Conservation (phyloP, 768 basidiomycete genomes). For the Calocybe cyanea region DNA sequence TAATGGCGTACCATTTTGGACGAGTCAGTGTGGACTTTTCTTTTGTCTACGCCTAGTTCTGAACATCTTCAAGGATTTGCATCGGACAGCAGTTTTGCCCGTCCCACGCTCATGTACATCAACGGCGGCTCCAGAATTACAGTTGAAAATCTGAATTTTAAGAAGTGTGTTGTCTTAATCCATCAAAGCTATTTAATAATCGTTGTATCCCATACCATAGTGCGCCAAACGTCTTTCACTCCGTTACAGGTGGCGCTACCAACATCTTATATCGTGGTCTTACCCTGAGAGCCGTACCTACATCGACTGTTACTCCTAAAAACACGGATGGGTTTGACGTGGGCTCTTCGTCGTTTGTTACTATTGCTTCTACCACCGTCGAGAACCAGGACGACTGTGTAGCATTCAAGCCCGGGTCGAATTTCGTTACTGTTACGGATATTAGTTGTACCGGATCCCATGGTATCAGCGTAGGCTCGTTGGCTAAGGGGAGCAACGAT, state of each 20-base stretch:
- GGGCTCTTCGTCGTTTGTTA: slow-evolving; percentile 23
- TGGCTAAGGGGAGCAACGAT: slow-evolving; percentile 17
- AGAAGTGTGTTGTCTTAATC: slow-evolving; percentile 17
- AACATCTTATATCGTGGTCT: slow-evolving; percentile 23
- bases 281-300: slow-evolving; percentile 22
- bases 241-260: slow-evolving; percentile 23
- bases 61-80: slow-evolving; percentile 17
- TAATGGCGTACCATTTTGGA: slow-evolving; percentile 28
- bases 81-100: slow-evolving; percentile 23
- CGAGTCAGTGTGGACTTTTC: slow-evolving; percentile 11
- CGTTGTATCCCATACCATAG: slow-evolving; percentile 2
- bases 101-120: slow-evolving; percentile 26
- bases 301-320: slow-evolving; percentile 21
- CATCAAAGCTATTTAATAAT: background rate
- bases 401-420: slow-evolving; percentile 26
- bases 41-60: background rate
- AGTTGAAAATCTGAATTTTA: slow-evolving; percentile 25
- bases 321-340: slow-evolving; percentile 31
- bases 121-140: slow-evolving; percentile 24
- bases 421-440: slow-evolving; percentile 23
- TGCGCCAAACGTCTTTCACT: slow-evolving; percentile 26
- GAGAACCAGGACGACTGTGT: slow-evolving; percentile 29
- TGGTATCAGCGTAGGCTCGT: slow-evolving; percentile 27
- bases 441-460: slow-evolving; percentile 29
- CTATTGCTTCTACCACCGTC: slow-evolving; percentile 23